These are phyloP conservation scores for Ceratobasidium sp. DNA, from an alignment of 1,284 basidiomycete genomes.

Conservation along the genomic window DNA sequence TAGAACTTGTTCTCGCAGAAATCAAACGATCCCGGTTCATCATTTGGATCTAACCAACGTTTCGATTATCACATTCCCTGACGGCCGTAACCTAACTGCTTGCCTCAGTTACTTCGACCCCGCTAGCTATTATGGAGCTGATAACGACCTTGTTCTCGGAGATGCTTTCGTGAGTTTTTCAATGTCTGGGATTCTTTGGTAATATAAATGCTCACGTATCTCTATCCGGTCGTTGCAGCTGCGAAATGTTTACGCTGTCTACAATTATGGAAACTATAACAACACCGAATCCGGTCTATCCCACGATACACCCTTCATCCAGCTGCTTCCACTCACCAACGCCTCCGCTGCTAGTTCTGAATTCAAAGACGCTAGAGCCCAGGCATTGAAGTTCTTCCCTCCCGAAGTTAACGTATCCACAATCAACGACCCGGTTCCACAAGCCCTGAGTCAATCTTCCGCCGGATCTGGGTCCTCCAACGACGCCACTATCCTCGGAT, in stretches of 20 bases:
- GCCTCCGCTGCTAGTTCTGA: slow-evolving; percentile 14
- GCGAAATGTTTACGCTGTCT: slow-evolving; percentile 35
- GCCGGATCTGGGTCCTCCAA: background rate
- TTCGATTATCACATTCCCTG: background rate
- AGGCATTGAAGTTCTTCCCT: slow-evolving; percentile 8
- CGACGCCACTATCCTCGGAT: too few species aligned
- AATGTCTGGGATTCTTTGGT: background rate
- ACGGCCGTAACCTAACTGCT: slow-evolving; percentile 9
- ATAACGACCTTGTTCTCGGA: slow-evolving; percentile 20
- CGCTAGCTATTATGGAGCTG: background rate
- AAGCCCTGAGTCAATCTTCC: background rate
- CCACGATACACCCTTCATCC: slow-evolving; percentile 13
- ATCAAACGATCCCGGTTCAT: slow-evolving; percentile 7
- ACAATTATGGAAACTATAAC: slow-evolving; percentile 22
- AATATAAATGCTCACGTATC: background rate
- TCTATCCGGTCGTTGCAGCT: background rate
- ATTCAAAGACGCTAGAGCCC: slow-evolving; percentile 12
- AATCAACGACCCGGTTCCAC: slow-evolving; percentile 27
- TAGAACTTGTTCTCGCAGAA: background rate
- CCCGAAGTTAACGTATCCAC: slow-evolving; percentile 14
- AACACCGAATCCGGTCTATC: slow-evolving; percentile 1
- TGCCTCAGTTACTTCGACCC: slow-evolving; percentile 17
- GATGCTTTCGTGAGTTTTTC: slow-evolving; percentile 25
- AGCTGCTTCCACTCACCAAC: slow-evolving; percentile 24
- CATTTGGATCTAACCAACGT: slow-evolving; percentile 12